Evolutionary conservation across 75 land plant species (phyloP), one percentile per base, ranked within the genome.

Genomic region (Pseudotsuga menziesii): DNA sequence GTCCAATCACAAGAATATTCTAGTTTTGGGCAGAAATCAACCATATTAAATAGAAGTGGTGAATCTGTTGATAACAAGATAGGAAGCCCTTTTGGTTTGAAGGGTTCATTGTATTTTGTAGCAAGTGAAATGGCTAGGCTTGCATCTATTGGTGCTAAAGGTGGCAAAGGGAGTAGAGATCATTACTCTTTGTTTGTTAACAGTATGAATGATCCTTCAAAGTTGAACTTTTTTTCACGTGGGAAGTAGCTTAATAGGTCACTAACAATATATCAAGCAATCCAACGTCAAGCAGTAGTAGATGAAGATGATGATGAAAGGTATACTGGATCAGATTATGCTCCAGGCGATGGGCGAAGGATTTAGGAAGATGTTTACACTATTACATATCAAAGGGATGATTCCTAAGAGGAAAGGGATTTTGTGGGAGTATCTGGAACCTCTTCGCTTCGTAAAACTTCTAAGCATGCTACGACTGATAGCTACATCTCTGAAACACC

Each of bases 251-350:
- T 97, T 22, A 92, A 89, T 69, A 89, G 91, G 78, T 79, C 86
- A 72, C 79, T 88, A 61, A 92, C 99, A 2, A 94, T 97, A 35
- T 97, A 92, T 78, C 99, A 97, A 77, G 99, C 99, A 15, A 80
- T 97, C 57, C 99, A 97, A 58, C 85, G 95, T 11, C 98, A 92
- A 78, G 88, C 92, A 71, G 86, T 86, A 19, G 73, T 88, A 27
- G 97, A 96, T 83, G 99, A 94, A 56, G 97, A 96, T 77, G 95
- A 94, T 76, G 36, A 35, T 35, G 98, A 92, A 71, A 83, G 88
- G 60, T 92, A 77, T 76, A 78, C 79, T 77, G 91, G 93, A 15
- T 78, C 88, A 80, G 99, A 85, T 57, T 5, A 73, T 44, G 20
- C 69, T 56, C 15, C 59, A 1, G 52, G 52, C 8, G 52, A 44